Conservation (phyloP, 2,329 filamentous ascomycete genomes). For the Diaporthe citriasiana region DNA sequence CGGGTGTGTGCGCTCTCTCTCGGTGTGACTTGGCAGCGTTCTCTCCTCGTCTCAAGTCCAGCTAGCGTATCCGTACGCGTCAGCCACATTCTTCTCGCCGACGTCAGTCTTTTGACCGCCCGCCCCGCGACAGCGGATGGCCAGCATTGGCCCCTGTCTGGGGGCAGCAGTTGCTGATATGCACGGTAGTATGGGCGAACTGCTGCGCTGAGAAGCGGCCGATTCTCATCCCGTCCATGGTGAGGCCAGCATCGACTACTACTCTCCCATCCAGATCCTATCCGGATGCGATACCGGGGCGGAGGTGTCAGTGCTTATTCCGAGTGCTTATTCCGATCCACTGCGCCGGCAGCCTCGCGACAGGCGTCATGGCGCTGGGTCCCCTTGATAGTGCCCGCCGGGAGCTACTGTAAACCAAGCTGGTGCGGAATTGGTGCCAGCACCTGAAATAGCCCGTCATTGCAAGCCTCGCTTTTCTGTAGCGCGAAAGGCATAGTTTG, state of each 20-base stretch:
- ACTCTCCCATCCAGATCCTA: not conserved
- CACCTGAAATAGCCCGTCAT: conserved; percentile 24
- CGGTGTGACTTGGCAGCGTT: conserved; percentile 26
- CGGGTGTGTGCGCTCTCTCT: conserved; percentile 5
- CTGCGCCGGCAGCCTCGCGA: conserved; percentile 19
- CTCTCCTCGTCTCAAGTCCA: conserved; percentile 32
- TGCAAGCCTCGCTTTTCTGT: conserved; percentile 27
- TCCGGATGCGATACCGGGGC: conserved; percentile 27
- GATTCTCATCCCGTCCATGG: conserved; percentile 26
- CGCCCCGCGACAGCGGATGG: conserved; percentile 19
- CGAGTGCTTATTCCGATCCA: conserved; percentile 8
- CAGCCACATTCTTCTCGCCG: conserved; percentile 11
- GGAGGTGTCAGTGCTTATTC: not conserved
- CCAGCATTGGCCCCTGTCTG: conserved; percentile 21
- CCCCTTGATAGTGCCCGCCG: conserved; percentile 20
- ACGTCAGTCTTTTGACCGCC: conserved; percentile 28
- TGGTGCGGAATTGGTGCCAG: conserved; percentile 16
- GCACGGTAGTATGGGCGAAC: conserved; percentile 17
- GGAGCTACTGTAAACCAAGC: conserved; percentile 27
- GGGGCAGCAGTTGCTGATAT: not conserved
- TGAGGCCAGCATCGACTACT: conserved; percentile 25
- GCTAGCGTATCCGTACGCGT: conserved; percentile 21
- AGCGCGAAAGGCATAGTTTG: conserved; percentile 25
- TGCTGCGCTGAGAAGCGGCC: conserved; percentile 2
- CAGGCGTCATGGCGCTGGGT: conserved; percentile 18